Evolutionary conservation across 2,329 filamentous ascomycete species (phyloP).

Genomic region (Epichloe hybrida): DNA sequence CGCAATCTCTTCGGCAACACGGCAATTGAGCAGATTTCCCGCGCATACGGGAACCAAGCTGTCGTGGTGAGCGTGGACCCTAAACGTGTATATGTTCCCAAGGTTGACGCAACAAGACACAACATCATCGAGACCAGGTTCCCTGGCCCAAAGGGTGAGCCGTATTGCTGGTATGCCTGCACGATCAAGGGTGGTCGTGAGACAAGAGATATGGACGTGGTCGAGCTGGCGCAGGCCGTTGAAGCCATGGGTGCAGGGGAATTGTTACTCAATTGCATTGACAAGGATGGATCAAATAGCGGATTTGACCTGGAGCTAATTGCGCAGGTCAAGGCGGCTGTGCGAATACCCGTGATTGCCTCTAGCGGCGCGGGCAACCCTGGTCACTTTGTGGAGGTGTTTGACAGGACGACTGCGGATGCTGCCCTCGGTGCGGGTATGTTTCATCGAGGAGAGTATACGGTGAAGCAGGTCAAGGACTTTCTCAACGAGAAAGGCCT

Average conservation of each 20-base stretch:
- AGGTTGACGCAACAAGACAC: constrained; percentile 58
- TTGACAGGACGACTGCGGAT: constrained; percentile 72
- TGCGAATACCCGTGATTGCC: constrained; percentile 89
- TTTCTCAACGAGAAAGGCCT: constrained; percentile 58
- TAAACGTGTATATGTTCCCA: constrained; percentile 74
- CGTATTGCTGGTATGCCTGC: constrained; percentile 91
- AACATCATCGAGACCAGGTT: constrained; percentile 54
- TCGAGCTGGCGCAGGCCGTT: constrained; percentile 75
- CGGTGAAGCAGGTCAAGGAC: constrained; percentile 86
- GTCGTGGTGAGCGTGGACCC: constrained; percentile 94
- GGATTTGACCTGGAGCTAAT: constrained; percentile 94
- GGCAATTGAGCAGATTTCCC: constrained; percentile 88
- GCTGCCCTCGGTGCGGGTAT: constrained; percentile 92
- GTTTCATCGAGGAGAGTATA: constrained; percentile 94
- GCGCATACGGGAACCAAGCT: constrained; percentile 89
- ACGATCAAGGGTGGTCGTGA: constrained; percentile 93
- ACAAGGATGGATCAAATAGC: constrained; percentile 86
- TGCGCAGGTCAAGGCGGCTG: constrained; percentile 68
- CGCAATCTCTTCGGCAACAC: constrained; percentile 63
- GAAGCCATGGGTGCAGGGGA: constrained; percentile 94
- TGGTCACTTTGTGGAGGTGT: constrained; percentile 81
- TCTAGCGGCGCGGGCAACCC: constrained; percentile 85
- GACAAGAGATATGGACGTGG: constrained; percentile 84
- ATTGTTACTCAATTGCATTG: constrained; percentile 93
- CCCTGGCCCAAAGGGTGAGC: constrained; percentile 63